Evolutionary conservation across 2,329 filamentous ascomycete genomes (phyloP).

Genomic region (Fusarium phyllophilum): DNA sequence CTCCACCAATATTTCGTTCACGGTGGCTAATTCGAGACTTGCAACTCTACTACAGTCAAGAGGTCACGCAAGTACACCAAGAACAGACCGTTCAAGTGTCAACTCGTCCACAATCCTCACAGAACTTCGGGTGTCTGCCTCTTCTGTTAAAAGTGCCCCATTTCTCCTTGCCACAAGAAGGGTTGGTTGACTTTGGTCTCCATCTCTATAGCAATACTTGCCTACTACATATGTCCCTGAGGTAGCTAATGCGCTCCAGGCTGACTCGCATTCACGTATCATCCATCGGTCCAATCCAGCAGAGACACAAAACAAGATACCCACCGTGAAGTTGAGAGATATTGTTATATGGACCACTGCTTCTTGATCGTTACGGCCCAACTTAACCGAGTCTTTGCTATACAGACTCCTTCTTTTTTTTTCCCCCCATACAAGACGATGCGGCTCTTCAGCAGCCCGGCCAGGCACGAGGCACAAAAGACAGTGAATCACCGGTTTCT

Average conservation of each 20-base stretch:
- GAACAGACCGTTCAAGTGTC: conserved; percentile 13
- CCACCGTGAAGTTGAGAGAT: conserved; percentile 21
- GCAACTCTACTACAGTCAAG: background rate
- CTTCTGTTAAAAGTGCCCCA: background rate
- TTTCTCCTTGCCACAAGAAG: background rate
- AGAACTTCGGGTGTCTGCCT: background rate
- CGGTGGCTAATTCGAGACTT: conserved; percentile 35
- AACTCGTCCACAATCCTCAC: background rate
- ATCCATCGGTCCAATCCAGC: conserved; percentile 19
- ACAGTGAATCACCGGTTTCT: background rate
- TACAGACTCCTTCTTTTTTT: conserved; percentile 1
- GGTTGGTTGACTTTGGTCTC: conserved; percentile 5
- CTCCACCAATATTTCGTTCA: conserved; percentile 26
- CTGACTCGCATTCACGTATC: conserved; percentile 33
- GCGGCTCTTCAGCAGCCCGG: conserved; percentile 21
- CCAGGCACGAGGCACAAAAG: background rate
- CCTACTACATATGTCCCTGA: background rate
- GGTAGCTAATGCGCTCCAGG: conserved; percentile 11
- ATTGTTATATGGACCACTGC: background rate
- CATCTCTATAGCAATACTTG: conserved; percentile 6
- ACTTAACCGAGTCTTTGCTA: conserved; percentile 7
- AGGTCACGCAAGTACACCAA: conserved; percentile 14
- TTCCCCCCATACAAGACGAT: background rate
- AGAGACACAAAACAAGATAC: conserved; percentile 27
- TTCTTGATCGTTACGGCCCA: conserved; percentile 1